Base-by-base conservation (phyloP, 345 rosid genomes). In the Streptanthus diversifolius region DNA sequence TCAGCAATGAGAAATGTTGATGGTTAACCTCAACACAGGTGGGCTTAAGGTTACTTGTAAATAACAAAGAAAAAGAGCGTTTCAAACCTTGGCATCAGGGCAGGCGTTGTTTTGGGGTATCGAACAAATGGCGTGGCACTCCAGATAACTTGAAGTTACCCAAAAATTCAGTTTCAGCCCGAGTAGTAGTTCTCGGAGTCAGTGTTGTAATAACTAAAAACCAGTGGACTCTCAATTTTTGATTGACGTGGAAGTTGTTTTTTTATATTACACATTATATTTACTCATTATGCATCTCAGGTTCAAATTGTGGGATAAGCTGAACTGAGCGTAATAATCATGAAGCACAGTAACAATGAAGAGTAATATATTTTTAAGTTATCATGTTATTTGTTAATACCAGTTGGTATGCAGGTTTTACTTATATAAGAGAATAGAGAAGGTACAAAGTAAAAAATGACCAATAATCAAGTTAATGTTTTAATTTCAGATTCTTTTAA, bases 1-100 rank as follows among this genome's bases (percentile, higher is more conserved):
- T 48, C 19, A 74, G 67, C 25, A 58, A 59, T 59, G 69, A 68
- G 56, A 48, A 60, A 68, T 67, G 74, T 68, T 75, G 67, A 18
- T 66, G 72, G 12, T 74, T 25, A 36, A 14, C 65, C 66, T 74
- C 66, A 73, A 25, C 25, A 27, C 53, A 37, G 77, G 72, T 66
- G 72, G 69, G 71, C 59, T 66, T 65, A 37, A 45, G 66, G 25
- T 48, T 37, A 39, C 56, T 25, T 75, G 74, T 75, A 75, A 32
- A 68, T 75, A 68, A 60, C 57, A 68, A 37, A 68, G 74, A 41
- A 57, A 29, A 59, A 36, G 52, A 66, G 53, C 57, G 58, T 65
- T 22, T 64, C 24, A 52, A 55, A 47, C 1, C 44, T 47, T 27
- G 49, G 66, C 51, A 65, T 12, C 12, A 35, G 49, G 36, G 37